Percentiles rank a stretch among this genome's conserved stretches.
Evolutionary conservation across 805 yeast species (phyloP).

Genomic region (Candida nanaspora): DNA sequence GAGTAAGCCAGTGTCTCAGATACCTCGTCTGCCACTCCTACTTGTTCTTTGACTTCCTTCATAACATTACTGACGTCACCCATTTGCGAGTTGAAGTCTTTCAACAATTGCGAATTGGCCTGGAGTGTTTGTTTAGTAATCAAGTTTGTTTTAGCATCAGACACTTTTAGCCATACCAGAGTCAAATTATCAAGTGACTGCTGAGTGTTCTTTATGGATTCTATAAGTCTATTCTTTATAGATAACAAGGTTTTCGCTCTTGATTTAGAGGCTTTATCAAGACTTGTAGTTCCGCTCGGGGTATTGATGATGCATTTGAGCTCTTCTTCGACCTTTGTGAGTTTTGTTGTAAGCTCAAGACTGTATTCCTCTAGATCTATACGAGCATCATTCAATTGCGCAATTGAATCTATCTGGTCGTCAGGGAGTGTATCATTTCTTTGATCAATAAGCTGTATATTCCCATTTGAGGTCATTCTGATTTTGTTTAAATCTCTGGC

Average conservation of each 20-base stretch:
- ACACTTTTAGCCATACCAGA: constrained; percentile 15
- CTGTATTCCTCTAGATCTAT: not conserved
- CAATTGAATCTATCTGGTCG: constrained; percentile 7
- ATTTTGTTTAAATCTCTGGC: constrained; percentile 10
- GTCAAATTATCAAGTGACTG: constrained; percentile 16
- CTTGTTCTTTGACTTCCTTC: constrained; percentile 12
- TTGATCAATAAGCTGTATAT: constrained; percentile 6
- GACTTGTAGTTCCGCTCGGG: not conserved
- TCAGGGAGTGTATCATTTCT: constrained; percentile 9
- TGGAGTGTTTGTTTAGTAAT: constrained; percentile 16
- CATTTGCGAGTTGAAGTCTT: constrained; percentile 15
- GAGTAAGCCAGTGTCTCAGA: constrained; percentile 6
- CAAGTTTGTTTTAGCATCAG: constrained; percentile 20
- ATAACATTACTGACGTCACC: constrained; percentile 14
- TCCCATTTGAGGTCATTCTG: constrained; percentile 4
- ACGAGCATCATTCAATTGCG: not conserved
- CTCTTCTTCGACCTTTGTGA: not conserved
- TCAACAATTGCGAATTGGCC: constrained; percentile 16
- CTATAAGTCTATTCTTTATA: constrained; percentile 13
- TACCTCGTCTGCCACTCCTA: constrained; percentile 13
- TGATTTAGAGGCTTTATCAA: not conserved
- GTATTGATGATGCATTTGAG: not conserved
- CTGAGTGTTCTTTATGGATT: constrained; percentile 13
- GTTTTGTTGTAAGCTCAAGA: no score
- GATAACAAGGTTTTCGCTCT: constrained; percentile 18